Conservation (phyloP, 805 yeast genomes). For the Jamesozyma hellenica region DNA sequence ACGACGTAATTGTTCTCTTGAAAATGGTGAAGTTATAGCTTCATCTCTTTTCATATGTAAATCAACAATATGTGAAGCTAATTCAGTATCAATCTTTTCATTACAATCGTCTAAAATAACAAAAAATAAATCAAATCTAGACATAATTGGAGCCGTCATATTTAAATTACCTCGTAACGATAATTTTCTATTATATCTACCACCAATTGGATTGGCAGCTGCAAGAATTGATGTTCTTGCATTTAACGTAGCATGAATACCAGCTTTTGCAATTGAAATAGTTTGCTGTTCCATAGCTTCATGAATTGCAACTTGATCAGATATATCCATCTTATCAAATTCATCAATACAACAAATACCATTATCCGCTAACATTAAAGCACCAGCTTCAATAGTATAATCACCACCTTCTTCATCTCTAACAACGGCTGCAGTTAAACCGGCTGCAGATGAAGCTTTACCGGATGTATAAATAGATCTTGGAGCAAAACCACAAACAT, state of each 20-base stretch:
- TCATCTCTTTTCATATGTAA: conserved; percentile 84
- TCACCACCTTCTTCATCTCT: conserved; percentile 96
- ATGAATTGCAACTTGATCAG: conserved; percentile 96
- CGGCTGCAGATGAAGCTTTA: conserved; percentile 97
- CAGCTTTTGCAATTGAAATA: conserved; percentile 96
- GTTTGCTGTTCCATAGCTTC: conserved; percentile 99
- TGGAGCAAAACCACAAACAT: conserved; percentile 84
- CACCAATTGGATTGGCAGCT: conserved; percentile 98
- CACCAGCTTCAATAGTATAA: conserved; percentile 96
- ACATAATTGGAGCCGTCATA: conserved; percentile 98
- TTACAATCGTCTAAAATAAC: conserved; percentile 93
- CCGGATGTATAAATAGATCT: conserved; percentile 96
- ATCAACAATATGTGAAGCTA: conserved; percentile 88
- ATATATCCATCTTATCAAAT: conserved; percentile 92
- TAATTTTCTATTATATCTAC: conserved; percentile 81
- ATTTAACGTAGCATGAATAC: conserved; percentile 93
- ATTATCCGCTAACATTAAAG: conserved; percentile 94
- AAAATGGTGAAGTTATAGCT: conserved; percentile 82
- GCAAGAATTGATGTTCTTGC: conserved; percentile 95
- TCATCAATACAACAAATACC: conserved; percentile 98
- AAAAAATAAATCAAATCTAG: conserved; percentile 91
- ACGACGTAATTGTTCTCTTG: conserved; percentile 78
- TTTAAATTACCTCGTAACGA: conserved; percentile 78
- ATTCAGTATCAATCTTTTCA: conserved; percentile 76
- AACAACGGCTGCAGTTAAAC: conserved; percentile 95